A percentile compares a stretch with the other conserved stretches of the same genome.
Conservation (phyloP, 2,329 filamentous ascomycete genomes). For the Macrophomina tecta region DNA sequence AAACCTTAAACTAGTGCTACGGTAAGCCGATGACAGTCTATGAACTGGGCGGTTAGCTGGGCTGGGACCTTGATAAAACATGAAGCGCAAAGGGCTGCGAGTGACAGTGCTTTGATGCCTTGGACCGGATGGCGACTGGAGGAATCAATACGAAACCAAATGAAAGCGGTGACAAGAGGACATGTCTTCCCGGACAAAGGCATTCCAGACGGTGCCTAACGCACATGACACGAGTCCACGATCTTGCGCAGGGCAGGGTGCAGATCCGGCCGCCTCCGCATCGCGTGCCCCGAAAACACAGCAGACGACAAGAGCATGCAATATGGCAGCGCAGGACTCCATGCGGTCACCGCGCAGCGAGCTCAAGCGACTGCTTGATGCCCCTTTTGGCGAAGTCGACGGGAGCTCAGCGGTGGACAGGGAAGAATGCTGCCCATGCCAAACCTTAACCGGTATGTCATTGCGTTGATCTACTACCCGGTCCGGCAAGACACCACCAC, state of each 20-base stretch:
- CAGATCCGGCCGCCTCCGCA: slow-evolving; percentile 7
- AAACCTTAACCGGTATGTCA: slow-evolving; percentile 7
- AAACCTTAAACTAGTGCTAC: neutral
- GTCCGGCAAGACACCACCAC: neutral
- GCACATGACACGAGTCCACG: neutral
- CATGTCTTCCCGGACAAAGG: neutral
- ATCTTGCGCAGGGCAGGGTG: neutral
- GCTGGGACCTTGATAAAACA: neutral
- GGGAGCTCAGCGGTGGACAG: neutral
- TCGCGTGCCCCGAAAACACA: neutral
- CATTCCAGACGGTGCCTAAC: neutral
- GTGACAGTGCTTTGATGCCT: neutral
- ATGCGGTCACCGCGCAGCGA: neutral
- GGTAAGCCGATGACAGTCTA: neutral
- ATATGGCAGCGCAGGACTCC: neutral
- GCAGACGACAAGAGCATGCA: neutral
- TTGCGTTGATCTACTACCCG: neutral
- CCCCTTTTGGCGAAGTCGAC: neutral
- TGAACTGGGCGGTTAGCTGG: too few relatives aligned
- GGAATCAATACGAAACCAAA: neutral
- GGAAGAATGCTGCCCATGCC: neutral
- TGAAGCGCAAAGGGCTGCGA: neutral
- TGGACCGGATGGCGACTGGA: neutral
- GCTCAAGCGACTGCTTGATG: neutral
- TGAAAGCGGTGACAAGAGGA: too few relatives aligned